phyloP scores from a whole-genome alignment of 148 eudicot genomes.

The Rhododendron williamsianum region DNA sequence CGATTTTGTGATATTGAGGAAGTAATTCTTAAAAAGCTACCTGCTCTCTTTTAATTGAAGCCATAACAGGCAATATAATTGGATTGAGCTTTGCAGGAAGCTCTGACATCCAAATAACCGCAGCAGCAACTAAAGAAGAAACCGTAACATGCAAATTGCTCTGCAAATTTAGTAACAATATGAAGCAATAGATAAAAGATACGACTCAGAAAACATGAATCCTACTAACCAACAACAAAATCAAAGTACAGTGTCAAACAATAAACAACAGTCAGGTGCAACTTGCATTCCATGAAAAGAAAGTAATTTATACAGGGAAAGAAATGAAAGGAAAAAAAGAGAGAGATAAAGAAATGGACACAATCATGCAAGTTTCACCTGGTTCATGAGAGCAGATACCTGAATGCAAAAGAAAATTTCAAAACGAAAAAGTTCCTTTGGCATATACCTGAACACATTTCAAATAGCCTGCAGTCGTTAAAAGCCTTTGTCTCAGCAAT shows the following conservation, averaged over 20 bases:
- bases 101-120: constrained; percentile 87
- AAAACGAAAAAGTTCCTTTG: background rate
- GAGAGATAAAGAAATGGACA: too few species aligned
- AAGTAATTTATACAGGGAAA: background rate
- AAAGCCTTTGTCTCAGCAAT: constrained; percentile 68
- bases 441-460: constrained; percentile 87
- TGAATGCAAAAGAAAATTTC: background rate
- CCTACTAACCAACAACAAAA: background rate
- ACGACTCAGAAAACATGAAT: background rate
- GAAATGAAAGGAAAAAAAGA: background rate
- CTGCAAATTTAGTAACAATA: constrained; percentile 25
- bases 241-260: background rate
- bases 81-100: constrained; percentile 91
- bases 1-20: background rate
- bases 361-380: background rate
- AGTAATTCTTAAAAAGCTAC: constrained; percentile 19
- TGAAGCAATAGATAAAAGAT: background rate
- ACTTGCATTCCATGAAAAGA: too few species aligned
- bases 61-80: constrained; percentile 87
- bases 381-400: background rate
- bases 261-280: background rate
- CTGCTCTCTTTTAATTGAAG: constrained; percentile 91
- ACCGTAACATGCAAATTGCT: constrained; percentile 53
- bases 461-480: constrained; percentile 84
- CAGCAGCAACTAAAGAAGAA: constrained; percentile 54